A percentile compares a stretch with the other conserved stretches of the same genome.
These are phyloP conservation scores for Purshia tridentata DNA, from an alignment of 306 rosid species.

Conservation along the genomic window DNA sequence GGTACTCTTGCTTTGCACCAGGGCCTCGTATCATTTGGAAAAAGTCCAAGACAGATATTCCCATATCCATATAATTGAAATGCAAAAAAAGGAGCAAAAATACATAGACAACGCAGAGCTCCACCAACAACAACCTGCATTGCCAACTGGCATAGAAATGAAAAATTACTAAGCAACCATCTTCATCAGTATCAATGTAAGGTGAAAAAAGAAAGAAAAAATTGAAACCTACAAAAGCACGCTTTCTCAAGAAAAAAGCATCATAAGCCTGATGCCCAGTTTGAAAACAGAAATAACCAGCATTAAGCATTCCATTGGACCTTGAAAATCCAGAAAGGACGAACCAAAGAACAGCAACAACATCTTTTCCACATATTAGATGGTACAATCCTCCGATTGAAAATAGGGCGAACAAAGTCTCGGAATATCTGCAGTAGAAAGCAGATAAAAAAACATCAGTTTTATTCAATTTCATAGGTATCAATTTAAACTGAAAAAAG, in stretches of 20 bases:
- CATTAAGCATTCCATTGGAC: slow-evolving; percentile 88
- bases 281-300: slow-evolving; percentile 87
- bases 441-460: not conserved
- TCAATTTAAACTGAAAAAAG: not conserved
- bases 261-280: slow-evolving; percentile 66
- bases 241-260: slow-evolving; percentile 50
- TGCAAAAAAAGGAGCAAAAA: slow-evolving; percentile 70
- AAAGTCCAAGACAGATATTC: slow-evolving; percentile 63
- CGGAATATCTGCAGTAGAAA: slow-evolving; percentile 64
- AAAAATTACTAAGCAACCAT: slow-evolving; percentile 12
- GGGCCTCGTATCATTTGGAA: slow-evolving; percentile 59
- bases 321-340: slow-evolving; percentile 74
- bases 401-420: slow-evolving; percentile 70
- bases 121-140: slow-evolving; percentile 63
- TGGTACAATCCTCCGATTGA: slow-evolving; percentile 86
- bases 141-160: slow-evolving; percentile 48
- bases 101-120: slow-evolving; percentile 54
- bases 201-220: not conserved
- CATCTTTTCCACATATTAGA: slow-evolving; percentile 49
- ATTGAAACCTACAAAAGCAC: slow-evolving; percentile 42
- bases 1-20: slow-evolving; percentile 96
- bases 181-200: not conserved
- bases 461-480: not conserved
- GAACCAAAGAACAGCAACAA: slow-evolving; percentile 52
- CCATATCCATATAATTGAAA: slow-evolving; percentile 88